These are phyloP conservation scores for Podospora australis DNA, from an alignment of 495 filamentous ascomycete species.

Conservation along the genomic window DNA sequence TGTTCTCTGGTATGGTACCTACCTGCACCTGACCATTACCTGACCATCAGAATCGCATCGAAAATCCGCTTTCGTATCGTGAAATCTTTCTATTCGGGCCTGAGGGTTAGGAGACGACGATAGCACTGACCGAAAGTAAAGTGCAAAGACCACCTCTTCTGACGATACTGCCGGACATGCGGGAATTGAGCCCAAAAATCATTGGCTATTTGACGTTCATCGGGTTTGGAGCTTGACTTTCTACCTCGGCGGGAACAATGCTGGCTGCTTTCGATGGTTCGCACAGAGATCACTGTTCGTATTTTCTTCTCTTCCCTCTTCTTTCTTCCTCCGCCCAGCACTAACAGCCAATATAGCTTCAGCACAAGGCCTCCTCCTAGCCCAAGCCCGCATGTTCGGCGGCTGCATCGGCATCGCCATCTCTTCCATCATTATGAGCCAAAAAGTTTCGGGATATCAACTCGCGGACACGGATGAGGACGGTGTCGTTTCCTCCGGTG, in stretches of 20 bases:
- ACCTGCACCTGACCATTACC: no score
- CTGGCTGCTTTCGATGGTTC: constrained; percentile 27
- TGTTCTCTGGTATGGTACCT: no score
- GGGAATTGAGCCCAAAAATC: constrained; percentile 27
- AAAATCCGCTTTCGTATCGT: no score
- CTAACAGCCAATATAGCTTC: constrained; percentile 25
- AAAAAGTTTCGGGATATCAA: constrained; percentile 6
- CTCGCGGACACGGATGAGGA: not conserved
- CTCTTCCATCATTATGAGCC: constrained; percentile 38
- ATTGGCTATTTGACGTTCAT: constrained; percentile 39
- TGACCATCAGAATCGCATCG: no score
- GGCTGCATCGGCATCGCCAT: constrained; percentile 49
- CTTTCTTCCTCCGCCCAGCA: no score
- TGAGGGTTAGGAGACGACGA: constrained; percentile 33
- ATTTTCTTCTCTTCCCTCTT: not conserved
- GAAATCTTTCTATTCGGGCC: no score
- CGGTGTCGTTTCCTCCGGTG: constrained; percentile 10
- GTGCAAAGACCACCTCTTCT: constrained; percentile 26
- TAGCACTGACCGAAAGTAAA: constrained; percentile 18
- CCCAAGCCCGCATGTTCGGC: constrained; percentile 46
- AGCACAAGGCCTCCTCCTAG: constrained; percentile 46
- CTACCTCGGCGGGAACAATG: constrained; percentile 34
- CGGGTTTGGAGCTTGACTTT: constrained; percentile 41
- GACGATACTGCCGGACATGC: constrained; percentile 12
- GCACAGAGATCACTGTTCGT: constrained; percentile 30